phyloP scores from a whole-genome alignment of 169 alveolate genomes.

The Plasmodium vinckei region DNA sequence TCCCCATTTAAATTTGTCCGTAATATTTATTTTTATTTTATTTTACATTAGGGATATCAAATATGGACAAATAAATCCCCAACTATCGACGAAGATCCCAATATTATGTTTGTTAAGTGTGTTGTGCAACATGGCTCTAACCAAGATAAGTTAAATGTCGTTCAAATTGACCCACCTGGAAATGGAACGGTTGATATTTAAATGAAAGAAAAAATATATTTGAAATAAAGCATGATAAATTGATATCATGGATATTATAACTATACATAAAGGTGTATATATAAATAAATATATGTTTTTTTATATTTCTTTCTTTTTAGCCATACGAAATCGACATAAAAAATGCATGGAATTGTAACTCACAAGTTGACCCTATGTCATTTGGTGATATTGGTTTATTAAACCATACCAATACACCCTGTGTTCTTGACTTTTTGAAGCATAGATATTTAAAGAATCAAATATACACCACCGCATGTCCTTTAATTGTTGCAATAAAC shows the following conservation, averaged over 20 bases:
- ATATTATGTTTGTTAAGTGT: slow-evolving; percentile 92
- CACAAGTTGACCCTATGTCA: slow-evolving; percentile 92
- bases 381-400: slow-evolving; percentile 92
- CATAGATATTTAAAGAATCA: slow-evolving; percentile 90
- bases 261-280: background rate
- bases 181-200: slow-evolving; percentile 52
- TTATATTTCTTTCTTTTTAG: slow-evolving; percentile 14
- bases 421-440: slow-evolving; percentile 89
- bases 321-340: slow-evolving; percentile 89
- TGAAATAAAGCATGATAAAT: background rate
- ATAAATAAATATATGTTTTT: background rate
- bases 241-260: background rate
- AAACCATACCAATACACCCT: slow-evolving; percentile 90
- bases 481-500: slow-evolving; percentile 92
- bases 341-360: slow-evolving; percentile 90
- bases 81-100: slow-evolving; percentile 90
- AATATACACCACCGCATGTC: slow-evolving; percentile 93
- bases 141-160: slow-evolving; percentile 81
- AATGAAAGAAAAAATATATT: background rate
- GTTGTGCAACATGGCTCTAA: slow-evolving; percentile 92
- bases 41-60: slow-evolving; percentile 87
- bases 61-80: slow-evolving; percentile 94
- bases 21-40: slow-evolving; percentile 6
- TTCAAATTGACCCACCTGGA: slow-evolving; percentile 90
- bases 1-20: background rate